Evolutionary conservation across 2,329 filamentous ascomycete species (phyloP).

Genomic region (Penicillium griseofulvum): DNA sequence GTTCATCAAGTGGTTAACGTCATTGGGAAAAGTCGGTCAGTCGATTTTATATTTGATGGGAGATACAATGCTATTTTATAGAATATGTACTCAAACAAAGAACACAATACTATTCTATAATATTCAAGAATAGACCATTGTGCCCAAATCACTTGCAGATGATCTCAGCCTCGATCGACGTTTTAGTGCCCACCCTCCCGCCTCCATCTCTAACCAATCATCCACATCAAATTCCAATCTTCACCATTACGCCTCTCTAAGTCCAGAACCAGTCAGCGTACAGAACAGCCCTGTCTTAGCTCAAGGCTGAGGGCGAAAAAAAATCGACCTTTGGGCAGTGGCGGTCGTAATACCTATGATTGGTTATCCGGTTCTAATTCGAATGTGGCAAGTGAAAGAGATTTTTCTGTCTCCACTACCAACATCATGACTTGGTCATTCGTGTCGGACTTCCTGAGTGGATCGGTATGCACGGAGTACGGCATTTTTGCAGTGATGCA

Average conservation of each 20-base stretch:
- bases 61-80: too few species aligned
- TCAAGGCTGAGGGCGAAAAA: conserved; percentile 16
- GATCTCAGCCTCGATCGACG: not conserved
- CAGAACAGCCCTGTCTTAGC: conserved; percentile 11
- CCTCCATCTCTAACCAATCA: conserved; percentile 17
- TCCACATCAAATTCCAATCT: conserved; percentile 1
- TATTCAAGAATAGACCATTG: too few species aligned
- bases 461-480: not conserved
- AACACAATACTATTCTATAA: too few species aligned
- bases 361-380: not conserved
- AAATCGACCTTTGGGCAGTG: conserved; percentile 9
- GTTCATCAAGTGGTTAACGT: conserved; percentile 1
- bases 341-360: not conserved
- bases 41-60: too few species aligned
- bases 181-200: conserved; percentile 10
- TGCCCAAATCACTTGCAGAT: conserved; percentile 1
- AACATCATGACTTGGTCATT: conserved; percentile 1
- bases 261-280: conserved; percentile 16
- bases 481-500: not conserved
- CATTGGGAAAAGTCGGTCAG: not conserved
- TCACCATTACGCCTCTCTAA: conserved; percentile 2
- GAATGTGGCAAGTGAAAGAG: conserved; percentile 13
- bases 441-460: not conserved
- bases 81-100: too few species aligned
- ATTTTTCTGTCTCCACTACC: not conserved